These are phyloP conservation scores for Trichoderma parareesei DNA, from an alignment of 495 filamentous ascomycete species.

Conservation along the genomic window DNA sequence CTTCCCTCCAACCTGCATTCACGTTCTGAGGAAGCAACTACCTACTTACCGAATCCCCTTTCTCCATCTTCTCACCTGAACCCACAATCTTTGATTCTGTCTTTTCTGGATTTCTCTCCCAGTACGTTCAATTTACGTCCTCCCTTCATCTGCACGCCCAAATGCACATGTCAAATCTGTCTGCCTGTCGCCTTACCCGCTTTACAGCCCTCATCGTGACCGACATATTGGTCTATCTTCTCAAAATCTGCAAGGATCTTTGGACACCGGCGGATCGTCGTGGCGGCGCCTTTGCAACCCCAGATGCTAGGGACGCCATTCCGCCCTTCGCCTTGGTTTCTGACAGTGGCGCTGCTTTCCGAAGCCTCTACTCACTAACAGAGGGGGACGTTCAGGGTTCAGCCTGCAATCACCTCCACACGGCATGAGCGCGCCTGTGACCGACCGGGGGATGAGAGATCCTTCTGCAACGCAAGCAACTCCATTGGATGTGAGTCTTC, in stretches of 20 bases:
- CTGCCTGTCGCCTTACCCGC: too few species aligned
- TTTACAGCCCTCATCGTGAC: too few species aligned
- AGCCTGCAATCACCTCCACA: neutral
- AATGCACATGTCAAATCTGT: too few species aligned
- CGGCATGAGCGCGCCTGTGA: neutral
- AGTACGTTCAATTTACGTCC: too few species aligned
- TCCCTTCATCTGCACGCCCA: too few species aligned
- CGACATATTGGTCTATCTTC: too few species aligned
- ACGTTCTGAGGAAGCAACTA: neutral
- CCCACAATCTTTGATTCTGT: too few species aligned
- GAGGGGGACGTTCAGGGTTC: constrained; percentile 2
- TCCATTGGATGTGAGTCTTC: neutral
- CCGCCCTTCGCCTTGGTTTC: constrained; percentile 5
- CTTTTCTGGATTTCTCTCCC: too few species aligned
- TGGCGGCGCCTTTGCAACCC: neutral
- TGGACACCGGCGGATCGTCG: constrained; percentile 1
- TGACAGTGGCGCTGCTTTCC: constrained; percentile 11
- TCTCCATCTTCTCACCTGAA: too few species aligned
- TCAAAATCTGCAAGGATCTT: neutral
- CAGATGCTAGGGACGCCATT: constrained; percentile 5
- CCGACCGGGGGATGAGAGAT: neutral
- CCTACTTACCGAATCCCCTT: too few species aligned
- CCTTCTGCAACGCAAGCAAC: neutral
- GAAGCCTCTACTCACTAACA: constrained; percentile 1
- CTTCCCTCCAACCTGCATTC: neutral